Evolutionary conservation across 768 basidiomycete species (phyloP).

Genomic region (Cantharellus anzutake): DNA sequence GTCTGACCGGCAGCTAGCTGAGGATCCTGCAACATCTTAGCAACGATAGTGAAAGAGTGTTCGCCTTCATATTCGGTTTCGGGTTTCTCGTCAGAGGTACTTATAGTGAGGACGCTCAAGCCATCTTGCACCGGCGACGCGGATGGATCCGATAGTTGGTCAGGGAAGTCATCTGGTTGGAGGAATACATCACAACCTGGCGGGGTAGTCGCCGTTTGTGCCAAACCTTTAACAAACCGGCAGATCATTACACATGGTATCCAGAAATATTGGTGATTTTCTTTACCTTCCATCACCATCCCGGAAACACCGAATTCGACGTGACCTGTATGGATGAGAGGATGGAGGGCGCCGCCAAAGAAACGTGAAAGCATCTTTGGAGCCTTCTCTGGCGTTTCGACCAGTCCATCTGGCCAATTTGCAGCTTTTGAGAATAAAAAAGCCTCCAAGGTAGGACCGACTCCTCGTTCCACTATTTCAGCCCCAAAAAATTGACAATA

Average conservation of each 20-base stretch:
- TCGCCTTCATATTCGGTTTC: neutral
- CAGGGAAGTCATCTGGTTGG: too few relatives aligned
- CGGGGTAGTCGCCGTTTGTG: too few relatives aligned
- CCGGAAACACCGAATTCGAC: slow-evolving; percentile 4
- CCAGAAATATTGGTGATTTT: too few relatives aligned
- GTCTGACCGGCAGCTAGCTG: slow-evolving; percentile 1
- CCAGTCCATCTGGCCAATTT: slow-evolving; percentile 21
- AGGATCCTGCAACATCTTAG: slow-evolving; percentile 2
- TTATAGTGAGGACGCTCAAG: too few relatives aligned
- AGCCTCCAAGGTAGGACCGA: slow-evolving; percentile 32
- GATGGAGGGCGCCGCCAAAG: slow-evolving; percentile 2
- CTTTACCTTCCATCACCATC: slow-evolving; percentile 3
- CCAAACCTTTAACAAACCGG: too few relatives aligned
- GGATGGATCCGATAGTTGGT: too few relatives aligned
- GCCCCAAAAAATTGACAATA: slow-evolving; percentile 39
- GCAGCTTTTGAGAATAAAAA: slow-evolving; percentile 36
- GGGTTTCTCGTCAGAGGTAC: neutral
- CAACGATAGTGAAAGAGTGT: slow-evolving; percentile 2
- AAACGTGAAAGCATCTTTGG: slow-evolving; percentile 12
- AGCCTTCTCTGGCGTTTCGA: slow-evolving; percentile 13
- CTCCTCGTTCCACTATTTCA: slow-evolving; percentile 23
- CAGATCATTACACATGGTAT: too few relatives aligned
- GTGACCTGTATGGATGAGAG: slow-evolving; percentile 6
- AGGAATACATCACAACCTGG: too few relatives aligned
- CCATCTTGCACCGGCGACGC: too few relatives aligned